Evolutionary conservation across 805 yeast genomes (phyloP).

Genomic region (Kodamaea jinghongensis): DNA sequence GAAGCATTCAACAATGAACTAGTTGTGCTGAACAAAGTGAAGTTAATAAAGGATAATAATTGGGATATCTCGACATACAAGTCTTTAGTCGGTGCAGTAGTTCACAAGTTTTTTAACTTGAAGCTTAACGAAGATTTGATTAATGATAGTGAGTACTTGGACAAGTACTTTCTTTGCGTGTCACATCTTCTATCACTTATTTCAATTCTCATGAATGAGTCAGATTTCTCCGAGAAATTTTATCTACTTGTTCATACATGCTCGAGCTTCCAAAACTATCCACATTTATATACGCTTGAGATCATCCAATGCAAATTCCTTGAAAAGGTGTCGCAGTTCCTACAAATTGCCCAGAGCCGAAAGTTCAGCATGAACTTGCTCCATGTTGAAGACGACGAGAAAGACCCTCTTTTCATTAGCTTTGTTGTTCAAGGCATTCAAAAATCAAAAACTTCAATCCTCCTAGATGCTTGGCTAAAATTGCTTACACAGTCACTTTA

Average conservation of each 20-base stretch:
- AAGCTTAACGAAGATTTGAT: slow-evolving; percentile 18
- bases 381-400: slow-evolving; percentile 29
- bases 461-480: slow-evolving; percentile 47
- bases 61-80: slow-evolving; percentile 63
- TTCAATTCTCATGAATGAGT: slow-evolving; percentile 46
- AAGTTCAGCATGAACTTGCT: slow-evolving; percentile 27
- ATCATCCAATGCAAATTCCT: slow-evolving; percentile 26
- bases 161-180: slow-evolving; percentile 27
- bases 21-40: slow-evolving; percentile 48
- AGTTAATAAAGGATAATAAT: slow-evolving; percentile 37
- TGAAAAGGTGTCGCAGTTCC: slow-evolving; percentile 25
- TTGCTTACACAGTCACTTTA: slow-evolving; percentile 52
- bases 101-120: slow-evolving; percentile 45
- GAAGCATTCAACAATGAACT: slow-evolving; percentile 56
- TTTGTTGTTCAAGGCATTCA: slow-evolving; percentile 52
- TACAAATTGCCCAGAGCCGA: slow-evolving; percentile 29
- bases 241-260: slow-evolving; percentile 38
- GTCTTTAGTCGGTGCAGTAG: slow-evolving; percentile 46
- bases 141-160: slow-evolving; percentile 15
- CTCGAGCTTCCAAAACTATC: slow-evolving; percentile 19
- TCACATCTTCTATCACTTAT: slow-evolving; percentile 43
- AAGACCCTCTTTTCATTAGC: slow-evolving; percentile 35
- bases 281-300: slow-evolving; percentile 22
- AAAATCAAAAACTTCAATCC: slow-evolving; percentile 40
- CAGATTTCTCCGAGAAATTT: slow-evolving; percentile 46